Evolutionary conservation across 352 stramenopile genomes (phyloP).

Genomic region (Phytopythium aichiense): DNA sequence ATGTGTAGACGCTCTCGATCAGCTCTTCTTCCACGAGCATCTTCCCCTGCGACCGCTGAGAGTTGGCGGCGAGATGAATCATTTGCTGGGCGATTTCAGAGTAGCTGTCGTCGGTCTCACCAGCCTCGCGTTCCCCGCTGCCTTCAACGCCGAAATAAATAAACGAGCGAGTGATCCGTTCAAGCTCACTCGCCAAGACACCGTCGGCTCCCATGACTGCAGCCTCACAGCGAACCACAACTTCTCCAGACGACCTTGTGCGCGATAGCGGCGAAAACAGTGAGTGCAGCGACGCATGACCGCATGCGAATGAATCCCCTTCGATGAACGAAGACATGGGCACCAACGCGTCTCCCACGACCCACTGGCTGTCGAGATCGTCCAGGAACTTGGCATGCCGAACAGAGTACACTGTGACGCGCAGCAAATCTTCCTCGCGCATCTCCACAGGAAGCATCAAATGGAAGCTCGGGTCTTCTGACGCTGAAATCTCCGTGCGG

Average conservation of each 20-base stretch:
- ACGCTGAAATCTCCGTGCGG: constrained; percentile 68
- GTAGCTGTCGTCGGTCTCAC: constrained; percentile 11
- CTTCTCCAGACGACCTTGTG: constrained; percentile 56
- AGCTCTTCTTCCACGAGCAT: constrained; percentile 83
- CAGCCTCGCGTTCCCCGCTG: constrained; percentile 4
- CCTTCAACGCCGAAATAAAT: constrained; percentile 59
- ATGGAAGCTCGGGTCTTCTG: constrained; percentile 70
- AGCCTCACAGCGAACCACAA: constrained; percentile 79
- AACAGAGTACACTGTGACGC: constrained; percentile 67
- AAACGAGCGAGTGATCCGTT: constrained; percentile 75
- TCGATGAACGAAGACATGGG: constrained; percentile 49
- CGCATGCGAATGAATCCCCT: constrained; percentile 16
- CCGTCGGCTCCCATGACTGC: constrained; percentile 37
- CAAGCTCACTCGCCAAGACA: constrained; percentile 13
- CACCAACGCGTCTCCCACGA: constrained; percentile 61
- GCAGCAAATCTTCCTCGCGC: constrained; percentile 40
- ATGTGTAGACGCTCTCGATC: constrained; percentile 87
- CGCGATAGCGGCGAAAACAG: constrained; percentile 64
- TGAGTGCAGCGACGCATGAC: constrained; percentile 42
- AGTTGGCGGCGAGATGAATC: constrained; percentile 32
- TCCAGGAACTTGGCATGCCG: constrained; percentile 46
- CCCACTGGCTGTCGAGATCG: constrained; percentile 68
- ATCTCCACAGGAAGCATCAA: constrained; percentile 74
- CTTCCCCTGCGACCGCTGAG: constrained; percentile 45
- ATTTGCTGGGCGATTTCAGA: constrained; percentile 41